Percentiles rank a stretch among this genome's conserved stretches.
Conservation (phyloP, 2,329 filamentous ascomycete genomes). For the Aureobasidium sp. region DNA sequence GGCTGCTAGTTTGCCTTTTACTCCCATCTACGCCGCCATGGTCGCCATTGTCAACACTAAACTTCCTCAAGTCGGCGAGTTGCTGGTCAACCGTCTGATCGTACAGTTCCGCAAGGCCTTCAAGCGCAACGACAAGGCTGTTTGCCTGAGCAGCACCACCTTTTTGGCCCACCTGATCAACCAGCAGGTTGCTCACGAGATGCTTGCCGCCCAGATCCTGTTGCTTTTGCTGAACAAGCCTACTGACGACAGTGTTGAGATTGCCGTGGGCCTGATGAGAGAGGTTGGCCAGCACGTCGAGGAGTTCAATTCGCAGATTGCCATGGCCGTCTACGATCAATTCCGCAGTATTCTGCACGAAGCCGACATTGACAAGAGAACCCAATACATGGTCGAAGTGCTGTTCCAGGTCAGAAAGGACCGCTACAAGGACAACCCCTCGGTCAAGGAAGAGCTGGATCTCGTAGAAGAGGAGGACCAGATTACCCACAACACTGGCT, state of each 20-base stretch:
- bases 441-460: slow-evolving; percentile 85
- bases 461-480: slow-evolving; percentile 96
- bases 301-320: slow-evolving; percentile 85
- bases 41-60: slow-evolving; percentile 97
- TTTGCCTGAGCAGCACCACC: slow-evolving; percentile 84
- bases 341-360: slow-evolving; percentile 94
- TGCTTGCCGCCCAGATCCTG: slow-evolving; percentile 84
- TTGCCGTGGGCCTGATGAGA: slow-evolving; percentile 84
- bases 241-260: slow-evolving; percentile 95
- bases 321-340: slow-evolving; percentile 87
- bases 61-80: slow-evolving; percentile 84
- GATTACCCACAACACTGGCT: slow-evolving; percentile 76
- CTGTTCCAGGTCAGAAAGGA: slow-evolving; percentile 95
- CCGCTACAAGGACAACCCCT: slow-evolving; percentile 89
- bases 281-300: slow-evolving; percentile 92
- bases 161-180: slow-evolving; percentile 95
- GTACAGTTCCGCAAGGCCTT: slow-evolving; percentile 94
- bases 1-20: slow-evolving; percentile 89
- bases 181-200: slow-evolving; percentile 90
- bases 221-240: slow-evolving; percentile 89
- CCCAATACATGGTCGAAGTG: slow-evolving; percentile 99
- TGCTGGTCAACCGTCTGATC: slow-evolving; percentile 75
- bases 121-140: slow-evolving; percentile 92
- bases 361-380: slow-evolving; percentile 91
- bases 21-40: slow-evolving; percentile 92